A percentile compares a stretch with the other conserved stretches of the same genome.
Evolutionary conservation across 768 basidiomycete genomes (phyloP).

Genomic region (Hypholoma fasciculare): DNA sequence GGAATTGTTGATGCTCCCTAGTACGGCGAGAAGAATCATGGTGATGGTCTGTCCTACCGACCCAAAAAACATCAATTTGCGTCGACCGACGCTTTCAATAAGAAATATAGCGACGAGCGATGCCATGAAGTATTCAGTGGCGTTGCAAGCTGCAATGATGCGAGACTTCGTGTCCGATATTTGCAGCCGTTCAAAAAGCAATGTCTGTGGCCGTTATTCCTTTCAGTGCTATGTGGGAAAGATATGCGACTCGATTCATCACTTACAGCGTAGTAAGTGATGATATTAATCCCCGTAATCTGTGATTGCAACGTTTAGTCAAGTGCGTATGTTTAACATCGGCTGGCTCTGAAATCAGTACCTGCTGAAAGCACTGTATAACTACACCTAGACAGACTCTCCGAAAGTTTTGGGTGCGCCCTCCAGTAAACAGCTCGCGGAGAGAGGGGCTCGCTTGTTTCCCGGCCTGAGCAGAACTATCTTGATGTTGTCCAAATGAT

Average conservation of each 20-base stretch:
- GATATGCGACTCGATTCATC: neutral
- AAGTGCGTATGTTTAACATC: neutral
- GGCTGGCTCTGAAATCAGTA: neutral
- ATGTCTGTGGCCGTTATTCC: constrained; percentile 30
- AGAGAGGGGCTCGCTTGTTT: constrained; percentile 34
- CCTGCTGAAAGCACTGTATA: constrained; percentile 68
- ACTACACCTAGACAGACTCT: constrained; percentile 54
- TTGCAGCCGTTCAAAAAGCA: constrained; percentile 60
- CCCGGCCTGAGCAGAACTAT: neutral
- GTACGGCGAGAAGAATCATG: constrained; percentile 60
- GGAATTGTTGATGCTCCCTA: constrained; percentile 50
- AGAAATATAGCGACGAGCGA: constrained; percentile 71
- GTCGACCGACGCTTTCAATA: constrained; percentile 73
- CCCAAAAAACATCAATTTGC: constrained; percentile 71
- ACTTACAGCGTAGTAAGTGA: constrained; percentile 53
- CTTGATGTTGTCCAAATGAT: constrained; percentile 9
- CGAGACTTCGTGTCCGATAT: constrained; percentile 57
- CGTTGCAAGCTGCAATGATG: constrained; percentile 66
- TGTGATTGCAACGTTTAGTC: constrained; percentile 4
- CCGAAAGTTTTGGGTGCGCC: constrained; percentile 61
- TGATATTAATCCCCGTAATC: constrained; percentile 66
- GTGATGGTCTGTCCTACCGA: constrained; percentile 58
- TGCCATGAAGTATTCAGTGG: constrained; percentile 71
- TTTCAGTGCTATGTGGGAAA: no score
- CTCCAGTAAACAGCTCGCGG: constrained; percentile 54